Evolutionary conservation across 2,329 filamentous ascomycete genomes (phyloP), one percentile per base, ranked within the genome.

Genomic region (Monosporascus cannonballus): DNA sequence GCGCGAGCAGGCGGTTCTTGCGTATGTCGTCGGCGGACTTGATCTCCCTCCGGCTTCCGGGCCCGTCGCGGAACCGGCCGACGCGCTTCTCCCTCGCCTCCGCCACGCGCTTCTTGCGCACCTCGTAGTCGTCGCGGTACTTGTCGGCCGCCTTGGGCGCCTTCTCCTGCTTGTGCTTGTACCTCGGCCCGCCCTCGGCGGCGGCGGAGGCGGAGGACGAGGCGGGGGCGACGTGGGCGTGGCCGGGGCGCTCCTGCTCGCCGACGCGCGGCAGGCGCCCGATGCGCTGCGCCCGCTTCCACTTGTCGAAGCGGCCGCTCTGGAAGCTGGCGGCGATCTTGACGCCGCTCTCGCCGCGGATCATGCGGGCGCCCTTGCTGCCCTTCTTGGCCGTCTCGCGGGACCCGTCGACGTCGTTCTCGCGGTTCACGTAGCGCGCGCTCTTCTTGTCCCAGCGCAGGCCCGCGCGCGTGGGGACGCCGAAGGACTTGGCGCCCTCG

Each of bases 391-490:
- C 53, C 34, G 53, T 51, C 2, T 41, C 81, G 63, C 84, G 85
- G 30, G 83, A 95, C 39, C 94, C 94, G 73, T 99, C 95, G 62
- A 96, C 89, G 73, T 99, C 94, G 76, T 99, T 97, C 62, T 85
- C 85, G 37, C 89, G 84, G 14, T 89, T 79, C 37, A 99, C 93
- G 73, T 97, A 99, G 73, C 96, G 97, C 73, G 89, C 95, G 65
- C 85, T 83, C 71, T 96, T 96, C 76, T 95, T 93, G 75, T 99
- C 94, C 94, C 94, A 99, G 60, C 94, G 87, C 85, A 96, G 86
- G 60, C 85, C 82, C 48, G 85, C 73, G 62, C 85, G 87, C 47
- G 85, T 81, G 3, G 90, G 84, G 62, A 89, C 84, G 56, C 84
- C 91, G 68, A 96, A 95, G 1, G 83, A 80, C 66, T 89, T 89